Percentiles rank a stretch among this genome's conserved stretches.
phyloP scores from a whole-genome alignment of 75 land plant genomes.

The Sequoia sempervirens region DNA sequence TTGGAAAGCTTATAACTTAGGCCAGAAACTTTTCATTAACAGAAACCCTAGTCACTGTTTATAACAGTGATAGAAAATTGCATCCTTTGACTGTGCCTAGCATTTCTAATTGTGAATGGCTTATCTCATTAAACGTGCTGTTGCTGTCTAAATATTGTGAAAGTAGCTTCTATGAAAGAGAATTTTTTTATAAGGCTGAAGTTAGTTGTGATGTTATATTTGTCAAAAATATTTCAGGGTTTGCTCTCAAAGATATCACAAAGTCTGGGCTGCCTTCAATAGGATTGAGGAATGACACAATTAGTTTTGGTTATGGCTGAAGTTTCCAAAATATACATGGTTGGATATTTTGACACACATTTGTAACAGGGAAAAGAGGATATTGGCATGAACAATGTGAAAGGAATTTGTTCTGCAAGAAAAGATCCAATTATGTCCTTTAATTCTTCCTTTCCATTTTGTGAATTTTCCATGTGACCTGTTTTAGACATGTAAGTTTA shows the following conservation, averaged over 20 bases:
- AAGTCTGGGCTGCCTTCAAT: neutral
- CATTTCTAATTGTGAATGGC: neutral
- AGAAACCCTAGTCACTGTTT: neutral
- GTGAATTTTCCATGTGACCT: constrained; percentile 7
- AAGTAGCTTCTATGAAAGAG: neutral
- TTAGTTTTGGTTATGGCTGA: neutral
- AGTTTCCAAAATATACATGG: neutral
- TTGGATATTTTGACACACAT: constrained; percentile 1
- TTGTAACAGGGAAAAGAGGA: neutral
- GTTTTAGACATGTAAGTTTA: neutral
- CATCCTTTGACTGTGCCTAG: neutral
- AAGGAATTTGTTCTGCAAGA: neutral
- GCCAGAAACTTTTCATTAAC: neutral
- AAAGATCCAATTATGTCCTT: neutral
- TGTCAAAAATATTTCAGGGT: neutral
- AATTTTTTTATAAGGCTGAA: neutral
- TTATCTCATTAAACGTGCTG: neutral
- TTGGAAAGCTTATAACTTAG: neutral
- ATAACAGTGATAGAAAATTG: neutral
- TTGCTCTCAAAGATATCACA: neutral
- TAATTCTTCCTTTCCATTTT: neutral
- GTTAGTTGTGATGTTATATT: neutral
- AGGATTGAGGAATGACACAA: neutral
- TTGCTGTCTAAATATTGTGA: neutral
- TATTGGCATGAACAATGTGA: neutral